These are phyloP conservation scores for Paramecium caudatum DNA, from an alignment of 73 alveolate species.

Conservation along the genomic window DNA sequence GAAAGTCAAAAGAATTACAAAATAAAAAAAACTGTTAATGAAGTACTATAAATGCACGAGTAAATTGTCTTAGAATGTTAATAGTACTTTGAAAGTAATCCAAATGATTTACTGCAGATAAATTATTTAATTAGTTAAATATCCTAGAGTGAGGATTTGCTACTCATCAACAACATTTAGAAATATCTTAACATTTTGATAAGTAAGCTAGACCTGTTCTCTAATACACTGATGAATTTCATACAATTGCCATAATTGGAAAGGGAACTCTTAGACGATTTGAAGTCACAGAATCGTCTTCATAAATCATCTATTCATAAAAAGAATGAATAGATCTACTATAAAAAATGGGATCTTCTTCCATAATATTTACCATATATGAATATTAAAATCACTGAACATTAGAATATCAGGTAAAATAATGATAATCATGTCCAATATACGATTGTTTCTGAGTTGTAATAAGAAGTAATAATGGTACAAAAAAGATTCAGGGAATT, in stretches of 20 bases:
- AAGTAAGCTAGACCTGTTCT: background rate
- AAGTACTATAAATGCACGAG: background rate
- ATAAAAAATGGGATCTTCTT: conserved; percentile 11
- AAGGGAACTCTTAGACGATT: conserved; percentile 14
- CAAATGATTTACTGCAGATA: background rate
- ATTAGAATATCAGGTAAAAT: background rate
- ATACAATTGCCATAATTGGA: background rate
- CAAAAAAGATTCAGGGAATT: conserved; percentile 51
- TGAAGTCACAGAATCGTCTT: background rate
- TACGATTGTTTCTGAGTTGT: background rate
- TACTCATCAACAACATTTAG: background rate
- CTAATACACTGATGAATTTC: background rate
- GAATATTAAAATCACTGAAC: background rate
- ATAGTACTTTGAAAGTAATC: background rate
- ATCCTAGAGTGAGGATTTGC: background rate
- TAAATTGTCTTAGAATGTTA: background rate
- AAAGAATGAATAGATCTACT: background rate
- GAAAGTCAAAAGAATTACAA: background rate
- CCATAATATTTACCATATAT: background rate
- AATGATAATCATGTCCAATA: background rate
- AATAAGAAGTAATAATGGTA: background rate
- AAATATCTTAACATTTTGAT: background rate
- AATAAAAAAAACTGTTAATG: background rate
- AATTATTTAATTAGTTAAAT: background rate
- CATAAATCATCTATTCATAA: conserved; percentile 9